phyloP scores from a whole-genome alignment of 805 yeast species.

The Lipomyces orientalis region DNA sequence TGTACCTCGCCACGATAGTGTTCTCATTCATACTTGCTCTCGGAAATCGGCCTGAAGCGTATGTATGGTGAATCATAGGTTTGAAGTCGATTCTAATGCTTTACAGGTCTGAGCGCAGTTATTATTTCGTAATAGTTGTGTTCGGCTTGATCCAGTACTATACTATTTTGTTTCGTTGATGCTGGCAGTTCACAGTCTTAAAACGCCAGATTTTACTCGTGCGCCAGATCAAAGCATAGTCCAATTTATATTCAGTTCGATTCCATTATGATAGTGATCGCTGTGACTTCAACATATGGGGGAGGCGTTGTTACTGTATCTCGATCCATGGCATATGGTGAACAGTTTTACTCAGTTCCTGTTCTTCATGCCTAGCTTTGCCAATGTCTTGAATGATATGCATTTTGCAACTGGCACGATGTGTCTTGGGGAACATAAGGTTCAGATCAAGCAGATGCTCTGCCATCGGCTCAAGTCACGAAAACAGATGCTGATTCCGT shows the following conservation, averaged over 20 bases:
- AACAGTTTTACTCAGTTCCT: conserved; percentile 51
- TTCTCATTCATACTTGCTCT: conserved; percentile 66
- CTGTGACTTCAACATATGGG: conserved; percentile 67
- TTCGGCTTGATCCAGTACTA: conserved; percentile 68
- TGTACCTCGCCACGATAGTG: conserved; percentile 61
- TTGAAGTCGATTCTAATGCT: background rate
- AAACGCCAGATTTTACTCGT: conserved; percentile 43
- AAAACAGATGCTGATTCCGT: conserved; percentile 60
- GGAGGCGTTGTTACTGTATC: conserved; percentile 61
- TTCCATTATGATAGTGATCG: conserved; percentile 64
- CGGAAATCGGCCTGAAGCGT: conserved; percentile 68
- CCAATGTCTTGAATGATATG: conserved; percentile 65
- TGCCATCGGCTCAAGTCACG: conserved; percentile 57
- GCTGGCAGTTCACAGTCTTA: conserved; percentile 61
- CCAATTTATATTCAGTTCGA: conserved; percentile 41
- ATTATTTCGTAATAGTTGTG: conserved; percentile 58
- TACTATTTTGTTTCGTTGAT: conserved; percentile 62
- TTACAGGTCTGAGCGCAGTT: conserved; percentile 54
- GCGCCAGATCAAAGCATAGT: conserved; percentile 40
- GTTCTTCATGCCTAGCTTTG: conserved; percentile 58
- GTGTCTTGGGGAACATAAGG: conserved; percentile 81
- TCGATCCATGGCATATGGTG: conserved; percentile 67
- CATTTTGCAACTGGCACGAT: conserved; percentile 74
- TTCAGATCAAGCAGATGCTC: conserved; percentile 57
- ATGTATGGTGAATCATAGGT: background rate